Percentiles rank a stretch among this genome's conserved stretches.
phyloP scores from a whole-genome alignment of 78 protist genomes.

The Dictyostelium brefeldianum region DNA sequence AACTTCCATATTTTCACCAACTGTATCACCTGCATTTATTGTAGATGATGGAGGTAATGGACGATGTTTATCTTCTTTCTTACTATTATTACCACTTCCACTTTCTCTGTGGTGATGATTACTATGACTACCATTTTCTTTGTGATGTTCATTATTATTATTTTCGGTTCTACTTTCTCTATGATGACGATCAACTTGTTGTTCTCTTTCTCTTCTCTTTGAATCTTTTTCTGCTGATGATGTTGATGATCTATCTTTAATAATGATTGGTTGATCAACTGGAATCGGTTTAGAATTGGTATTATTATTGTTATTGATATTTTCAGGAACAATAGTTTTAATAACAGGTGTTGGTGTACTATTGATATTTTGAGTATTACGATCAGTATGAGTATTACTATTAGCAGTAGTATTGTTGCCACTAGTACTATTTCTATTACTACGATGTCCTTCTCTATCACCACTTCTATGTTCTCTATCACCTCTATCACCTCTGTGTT shows the following conservation, averaged over 20 bases:
- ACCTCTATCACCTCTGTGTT: not conserved
- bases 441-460: not conserved
- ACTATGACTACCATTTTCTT: not conserved
- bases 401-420: not conserved
- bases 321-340: not conserved
- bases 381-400: not conserved
- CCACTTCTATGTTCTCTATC: not conserved
- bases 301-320: no score
- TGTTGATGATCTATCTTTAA: not conserved
- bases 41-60: not conserved
- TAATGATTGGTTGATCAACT: not conserved
- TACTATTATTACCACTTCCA: not conserved
- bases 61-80: not conserved
- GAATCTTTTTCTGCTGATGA: not conserved
- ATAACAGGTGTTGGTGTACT: no score
- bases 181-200: not conserved
- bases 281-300: no score
- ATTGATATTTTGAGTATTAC: no score
- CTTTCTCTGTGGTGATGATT: constrained; percentile 2
- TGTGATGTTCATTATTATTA: not conserved
- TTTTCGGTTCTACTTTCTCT: not conserved
- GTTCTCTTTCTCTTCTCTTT: not conserved
- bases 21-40: not conserved
- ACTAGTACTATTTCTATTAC: not conserved
- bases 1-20: not conserved